A percentile compares a stretch with the other conserved stretches of the same genome.
Evolutionary conservation across 768 basidiomycete genomes (phyloP).

Genomic region (Phaeotremella skinneri): DNA sequence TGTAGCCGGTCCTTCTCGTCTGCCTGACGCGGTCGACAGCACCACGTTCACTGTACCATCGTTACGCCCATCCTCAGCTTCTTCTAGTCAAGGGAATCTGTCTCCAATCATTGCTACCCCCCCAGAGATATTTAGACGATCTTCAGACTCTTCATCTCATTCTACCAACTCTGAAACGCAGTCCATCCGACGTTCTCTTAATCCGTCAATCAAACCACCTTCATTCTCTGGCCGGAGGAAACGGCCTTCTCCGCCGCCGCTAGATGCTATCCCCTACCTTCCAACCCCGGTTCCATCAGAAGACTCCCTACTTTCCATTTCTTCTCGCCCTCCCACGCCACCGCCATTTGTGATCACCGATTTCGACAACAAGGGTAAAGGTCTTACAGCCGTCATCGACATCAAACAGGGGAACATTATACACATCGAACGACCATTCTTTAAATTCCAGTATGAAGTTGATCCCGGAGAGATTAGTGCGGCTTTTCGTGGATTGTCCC

Average conservation of each 20-base stretch:
- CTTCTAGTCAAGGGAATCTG: no score
- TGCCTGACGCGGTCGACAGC: no score
- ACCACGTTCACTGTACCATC: no score
- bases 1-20: no score
- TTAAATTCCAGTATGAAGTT: neutral
- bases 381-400: neutral
- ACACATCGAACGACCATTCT: neutral
- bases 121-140: no score
- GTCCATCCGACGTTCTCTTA: no score
- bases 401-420: neutral
- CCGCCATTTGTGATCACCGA: neutral
- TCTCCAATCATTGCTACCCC: no score
- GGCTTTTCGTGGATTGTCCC: neutral
- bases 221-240: no score
- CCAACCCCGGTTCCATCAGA: neutral
- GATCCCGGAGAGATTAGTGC: neutral
- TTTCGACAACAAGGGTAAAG: neutral
- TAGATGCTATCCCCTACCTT: neutral
- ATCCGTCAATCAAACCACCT: no score
- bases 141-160: no score
- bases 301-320: neutral
- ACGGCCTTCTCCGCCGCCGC: neutral
- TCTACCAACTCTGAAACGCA: no score
- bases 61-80: no score
- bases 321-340: neutral